Evolutionary conservation across 2,329 filamentous ascomycete species (phyloP).

Genomic region (Ascochyta rabiei): DNA sequence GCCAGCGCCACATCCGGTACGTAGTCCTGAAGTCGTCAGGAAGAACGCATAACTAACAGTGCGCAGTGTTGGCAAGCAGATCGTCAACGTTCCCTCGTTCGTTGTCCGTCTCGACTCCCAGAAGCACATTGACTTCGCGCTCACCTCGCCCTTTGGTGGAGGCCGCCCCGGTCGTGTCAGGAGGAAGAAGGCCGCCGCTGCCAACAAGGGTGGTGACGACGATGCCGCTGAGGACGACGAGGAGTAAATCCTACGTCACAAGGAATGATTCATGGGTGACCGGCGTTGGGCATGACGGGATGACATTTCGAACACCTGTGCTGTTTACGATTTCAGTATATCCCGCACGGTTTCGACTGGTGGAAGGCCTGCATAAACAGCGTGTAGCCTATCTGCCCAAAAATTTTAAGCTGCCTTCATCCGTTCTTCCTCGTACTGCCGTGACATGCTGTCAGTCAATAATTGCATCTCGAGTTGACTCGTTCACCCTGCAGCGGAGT

Average conservation of each 20-base stretch:
- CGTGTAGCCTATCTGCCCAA: slow-evolving; percentile 41
- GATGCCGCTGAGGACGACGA: slow-evolving; percentile 93
- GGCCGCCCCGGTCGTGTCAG: slow-evolving; percentile 96
- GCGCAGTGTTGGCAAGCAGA: slow-evolving; percentile 94
- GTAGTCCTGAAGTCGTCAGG: slow-evolving; percentile 18
- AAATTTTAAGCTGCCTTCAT: slow-evolving; percentile 44
- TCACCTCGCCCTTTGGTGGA: slow-evolving; percentile 96
- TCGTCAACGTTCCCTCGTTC: slow-evolving; percentile 99
- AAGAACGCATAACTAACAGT: slow-evolving; percentile 21
- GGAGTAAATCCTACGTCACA: slow-evolving; percentile 50
- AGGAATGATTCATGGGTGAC: slow-evolving; percentile 44
- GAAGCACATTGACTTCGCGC: slow-evolving; percentile 99
- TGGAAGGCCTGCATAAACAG: slow-evolving; percentile 33
- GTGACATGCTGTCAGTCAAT: slow-evolving; percentile 1
- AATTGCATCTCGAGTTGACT: not conserved
- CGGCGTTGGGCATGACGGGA: slow-evolving; percentile 47
- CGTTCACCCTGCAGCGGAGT: not conserved
- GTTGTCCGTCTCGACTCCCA: slow-evolving; percentile 99
- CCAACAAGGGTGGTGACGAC: slow-evolving; percentile 79
- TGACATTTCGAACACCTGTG: slow-evolving; percentile 37
- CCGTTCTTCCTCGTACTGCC: slow-evolving; percentile 18
- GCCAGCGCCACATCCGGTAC: slow-evolving; percentile 95
- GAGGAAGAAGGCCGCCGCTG: slow-evolving; percentile 99
- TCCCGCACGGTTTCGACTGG: slow-evolving; percentile 37
- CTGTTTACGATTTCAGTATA: slow-evolving; percentile 41